These are phyloP conservation scores for Fusarium verticillioides DNA, from an alignment of 2,329 filamentous ascomycete species.

Conservation along the genomic window DNA sequence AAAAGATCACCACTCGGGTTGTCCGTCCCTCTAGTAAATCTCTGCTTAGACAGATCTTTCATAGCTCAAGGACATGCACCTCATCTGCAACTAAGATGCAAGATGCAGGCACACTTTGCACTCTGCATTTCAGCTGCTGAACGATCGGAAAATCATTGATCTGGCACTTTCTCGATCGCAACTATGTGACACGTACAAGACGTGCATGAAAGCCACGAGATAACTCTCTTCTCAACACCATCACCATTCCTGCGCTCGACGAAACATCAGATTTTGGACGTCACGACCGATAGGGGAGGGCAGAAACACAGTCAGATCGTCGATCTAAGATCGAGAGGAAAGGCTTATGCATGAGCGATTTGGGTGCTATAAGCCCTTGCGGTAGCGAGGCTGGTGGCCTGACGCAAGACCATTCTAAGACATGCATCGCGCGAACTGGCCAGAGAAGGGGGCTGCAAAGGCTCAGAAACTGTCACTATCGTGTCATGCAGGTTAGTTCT, in stretches of 20 bases:
- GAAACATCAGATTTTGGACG: constrained; percentile 11
- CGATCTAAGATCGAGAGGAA: constrained; percentile 9
- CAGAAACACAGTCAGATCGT: constrained; percentile 11
- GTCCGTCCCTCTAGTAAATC: background rate
- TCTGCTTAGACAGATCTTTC: background rate
- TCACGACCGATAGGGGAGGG: constrained; percentile 16
- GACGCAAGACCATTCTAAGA: constrained; percentile 22
- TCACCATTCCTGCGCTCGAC: constrained; percentile 28
- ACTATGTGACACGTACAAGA: constrained; percentile 18
- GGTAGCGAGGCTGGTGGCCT: constrained; percentile 11
- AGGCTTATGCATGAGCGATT: constrained; percentile 8
- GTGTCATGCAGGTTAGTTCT: background rate
- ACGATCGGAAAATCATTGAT: background rate
- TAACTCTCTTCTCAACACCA: constrained; percentile 2
- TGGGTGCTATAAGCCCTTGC: constrained; percentile 12
- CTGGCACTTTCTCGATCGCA: constrained; percentile 3
- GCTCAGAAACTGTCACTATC: constrained; percentile 2
- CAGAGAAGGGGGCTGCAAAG: constrained; percentile 17
- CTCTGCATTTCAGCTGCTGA: constrained; percentile 5
- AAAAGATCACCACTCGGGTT: background rate
- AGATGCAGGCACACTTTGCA: constrained; percentile 9
- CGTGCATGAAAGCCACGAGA: background rate
- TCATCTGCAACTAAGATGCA: constrained; percentile 15
- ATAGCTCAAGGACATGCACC: constrained; percentile 5
- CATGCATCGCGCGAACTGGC: constrained; percentile 17